A percentile compares a stretch with the other conserved stretches of the same genome.
These are phyloP conservation scores for Annulohypoxylon truncatum DNA, from an alignment of 2,329 filamentous ascomycete genomes.

Conservation along the genomic window DNA sequence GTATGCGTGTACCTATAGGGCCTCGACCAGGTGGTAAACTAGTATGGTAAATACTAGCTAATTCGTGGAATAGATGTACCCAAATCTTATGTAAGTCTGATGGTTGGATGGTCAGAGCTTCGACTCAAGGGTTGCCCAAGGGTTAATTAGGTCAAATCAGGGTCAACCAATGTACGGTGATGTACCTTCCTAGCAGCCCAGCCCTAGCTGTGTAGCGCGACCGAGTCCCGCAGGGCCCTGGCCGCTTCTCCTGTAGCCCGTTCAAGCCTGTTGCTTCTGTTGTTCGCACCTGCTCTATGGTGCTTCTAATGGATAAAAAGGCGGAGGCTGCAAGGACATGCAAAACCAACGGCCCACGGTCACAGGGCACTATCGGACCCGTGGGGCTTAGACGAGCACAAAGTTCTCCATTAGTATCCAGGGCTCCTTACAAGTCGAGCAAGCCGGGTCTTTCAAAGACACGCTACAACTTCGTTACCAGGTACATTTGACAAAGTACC, in stretches of 20 bases:
- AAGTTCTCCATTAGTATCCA: constrained; percentile 4
- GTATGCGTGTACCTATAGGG: neutral
- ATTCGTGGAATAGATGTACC: neutral
- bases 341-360: constrained; percentile 19
- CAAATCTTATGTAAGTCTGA: constrained; percentile 36
- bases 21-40: neutral
- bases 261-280: neutral
- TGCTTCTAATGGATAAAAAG: constrained; percentile 25
- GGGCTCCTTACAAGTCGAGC: neutral
- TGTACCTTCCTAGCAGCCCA: constrained; percentile 22
- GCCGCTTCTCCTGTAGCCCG: constrained; percentile 25
- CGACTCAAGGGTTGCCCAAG: neutral
- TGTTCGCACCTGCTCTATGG: neutral
- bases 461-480: constrained; percentile 20
- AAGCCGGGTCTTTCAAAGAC: constrained; percentile 17
- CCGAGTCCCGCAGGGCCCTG: constrained; percentile 14
- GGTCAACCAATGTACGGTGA: neutral
- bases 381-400: constrained; percentile 38
- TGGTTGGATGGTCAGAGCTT: constrained; percentile 19
- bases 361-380: constrained; percentile 18
- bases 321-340: constrained; percentile 35
- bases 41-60: neutral
- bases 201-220: constrained; percentile 36
- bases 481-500: constrained; percentile 1
- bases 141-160: neutral